Base-by-base conservation (phyloP, 1,139 yeast genomes). In the Geotrichum reessii region DNA sequence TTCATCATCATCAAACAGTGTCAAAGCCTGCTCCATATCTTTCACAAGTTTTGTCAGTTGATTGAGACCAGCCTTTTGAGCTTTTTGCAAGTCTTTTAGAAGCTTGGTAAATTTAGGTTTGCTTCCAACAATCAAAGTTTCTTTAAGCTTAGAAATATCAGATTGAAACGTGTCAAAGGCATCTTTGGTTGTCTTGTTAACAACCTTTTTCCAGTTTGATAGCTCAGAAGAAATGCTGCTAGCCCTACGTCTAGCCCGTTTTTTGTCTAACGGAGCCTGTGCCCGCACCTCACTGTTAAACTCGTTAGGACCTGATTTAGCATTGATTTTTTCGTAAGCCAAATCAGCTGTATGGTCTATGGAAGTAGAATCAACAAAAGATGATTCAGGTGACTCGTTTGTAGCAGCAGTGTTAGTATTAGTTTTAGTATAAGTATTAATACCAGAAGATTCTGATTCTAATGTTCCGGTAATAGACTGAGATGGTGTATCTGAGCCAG, bases 101-200 rank as follows among this genome's bases (percentile, higher is more conserved):
- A 65, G 63, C 25, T 57, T 58, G 46, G 72, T 69, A 60, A 69
- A 69, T 46, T 64, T 61, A 6, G 69, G 69, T 28, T 63, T 55
- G 17, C 64, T 64, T 5, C 61, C 60, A 1, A 62, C 66, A 53
- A 66, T 56, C 48, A 67, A 51, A 11, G 55, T 50, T 25, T 49
- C 66, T 65, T 64, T 73, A 60, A 62, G 71, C 44, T 57, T 68
- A 60, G 65, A 74, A 57, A 63, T 70, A 64, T 66, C 74, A 59
- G 63, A 71, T 63, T 61, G 67, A 63, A 59, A 73, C 49, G 65
- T 67, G 57, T 57, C 69, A 62, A 64, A 67, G 44, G 69, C 73
- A 50, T 68, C 74, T 56, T 63, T 64, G 50, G 66, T 68, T 28
- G 68, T 71, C 58, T 63, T 64, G 47, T 64, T 69, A 44, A 70